Evolutionary conservation across 192 early-diverging fungal species (phyloP).

Genomic region (Kickxella alabastrina): DNA sequence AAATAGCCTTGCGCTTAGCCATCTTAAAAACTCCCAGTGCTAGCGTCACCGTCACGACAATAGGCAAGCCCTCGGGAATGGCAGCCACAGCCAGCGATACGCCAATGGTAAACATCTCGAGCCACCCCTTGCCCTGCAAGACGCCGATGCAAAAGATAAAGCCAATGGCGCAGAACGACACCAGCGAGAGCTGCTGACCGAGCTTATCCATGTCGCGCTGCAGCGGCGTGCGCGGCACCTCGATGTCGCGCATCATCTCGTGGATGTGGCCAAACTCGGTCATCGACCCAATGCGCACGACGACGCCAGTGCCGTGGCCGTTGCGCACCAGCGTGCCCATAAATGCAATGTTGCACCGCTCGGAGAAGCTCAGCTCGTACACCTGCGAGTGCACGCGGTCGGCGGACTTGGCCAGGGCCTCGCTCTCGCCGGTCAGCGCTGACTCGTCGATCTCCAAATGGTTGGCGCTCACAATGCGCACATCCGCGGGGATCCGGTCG

Average conservation of each 20-base stretch:
- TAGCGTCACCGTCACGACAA: constrained; percentile 95
- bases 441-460: constrained; percentile 93
- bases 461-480: constrained; percentile 70
- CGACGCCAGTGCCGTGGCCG: constrained; percentile 85
- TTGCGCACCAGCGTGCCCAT: constrained; percentile 92
- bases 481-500: constrained; percentile 92
- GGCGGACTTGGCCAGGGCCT: constrained; percentile 71
- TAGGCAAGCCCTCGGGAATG: constrained; percentile 96
- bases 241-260: constrained; percentile 89
- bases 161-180: constrained; percentile 84
- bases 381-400: constrained; percentile 48
- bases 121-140: constrained; percentile 79
- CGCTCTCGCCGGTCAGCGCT: constrained; percentile 91
- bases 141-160: constrained; percentile 73
- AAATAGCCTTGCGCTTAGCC: constrained; percentile 87
- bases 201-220: constrained; percentile 95
- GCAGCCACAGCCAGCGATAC: constrained; percentile 89
- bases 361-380: constrained; percentile 41
- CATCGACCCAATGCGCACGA: constrained; percentile 80
- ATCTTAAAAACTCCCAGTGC: constrained; percentile 87
- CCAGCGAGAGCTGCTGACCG: constrained; percentile 51
- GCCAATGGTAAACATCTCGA: constrained; percentile 97
- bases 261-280: constrained; percentile 97
- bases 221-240: constrained; percentile 85
- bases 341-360: constrained; percentile 79